Evolutionary conservation across 1,284 basidiomycete genomes (phyloP).

Genomic region (Xerocomus subilludens): DNA sequence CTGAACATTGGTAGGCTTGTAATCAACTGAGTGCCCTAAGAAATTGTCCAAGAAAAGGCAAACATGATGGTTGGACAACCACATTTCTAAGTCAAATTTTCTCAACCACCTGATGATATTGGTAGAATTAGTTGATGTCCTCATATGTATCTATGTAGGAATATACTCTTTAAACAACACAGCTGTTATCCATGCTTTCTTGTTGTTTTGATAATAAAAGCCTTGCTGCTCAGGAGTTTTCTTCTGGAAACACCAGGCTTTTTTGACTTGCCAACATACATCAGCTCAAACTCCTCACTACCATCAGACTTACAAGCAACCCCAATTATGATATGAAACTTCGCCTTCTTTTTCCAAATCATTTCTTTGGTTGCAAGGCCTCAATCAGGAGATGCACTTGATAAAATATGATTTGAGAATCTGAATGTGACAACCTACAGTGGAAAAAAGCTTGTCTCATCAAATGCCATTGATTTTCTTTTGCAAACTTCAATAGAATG

Average conservation of each 20-base stretch:
- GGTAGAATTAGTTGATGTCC: too few relatives aligned
- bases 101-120: background rate
- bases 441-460: conserved; percentile 51
- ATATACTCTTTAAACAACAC: conserved; percentile 26
- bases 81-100: too few relatives aligned
- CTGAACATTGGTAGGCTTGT: too few relatives aligned
- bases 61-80: too few relatives aligned
- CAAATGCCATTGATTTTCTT: conserved; percentile 52
- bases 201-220: conserved; percentile 47
- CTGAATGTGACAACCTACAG: background rate
- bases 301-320: conserved; percentile 43
- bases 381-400: conserved; percentile 36
- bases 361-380: conserved; percentile 41
- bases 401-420: background rate
- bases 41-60: too few relatives aligned
- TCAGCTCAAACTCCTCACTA: conserved; percentile 36
- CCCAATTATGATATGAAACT: conserved; percentile 39
- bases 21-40: too few relatives aligned
- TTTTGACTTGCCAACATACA: conserved; percentile 45
- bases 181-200: conserved; percentile 41
- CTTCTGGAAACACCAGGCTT: conserved; percentile 42
- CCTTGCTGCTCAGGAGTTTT: conserved; percentile 34
- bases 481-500: conserved; percentile 43
- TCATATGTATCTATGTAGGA: too few relatives aligned
- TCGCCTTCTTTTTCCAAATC: conserved; percentile 41